Conservation (phyloP, 139 green algal species). For the Chlamydomonas asymmetrica region DNA sequence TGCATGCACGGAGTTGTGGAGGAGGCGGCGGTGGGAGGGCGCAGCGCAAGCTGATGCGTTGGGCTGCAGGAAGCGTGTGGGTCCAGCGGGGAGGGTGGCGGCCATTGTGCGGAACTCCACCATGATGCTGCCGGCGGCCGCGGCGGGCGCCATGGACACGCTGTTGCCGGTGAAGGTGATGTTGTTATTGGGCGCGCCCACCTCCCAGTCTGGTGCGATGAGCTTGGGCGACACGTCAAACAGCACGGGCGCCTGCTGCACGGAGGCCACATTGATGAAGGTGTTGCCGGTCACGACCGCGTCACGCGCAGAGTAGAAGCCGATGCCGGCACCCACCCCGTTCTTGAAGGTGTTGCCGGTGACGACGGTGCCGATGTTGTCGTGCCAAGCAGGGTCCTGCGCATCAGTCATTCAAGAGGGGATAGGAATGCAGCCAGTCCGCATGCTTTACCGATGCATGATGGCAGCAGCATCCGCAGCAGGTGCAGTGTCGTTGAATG, state of each 20-base stretch:
- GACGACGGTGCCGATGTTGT: neutral
- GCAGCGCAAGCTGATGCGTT: neutral
- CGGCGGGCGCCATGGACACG: neutral
- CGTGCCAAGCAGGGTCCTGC: neutral
- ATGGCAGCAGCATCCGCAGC: too few species aligned
- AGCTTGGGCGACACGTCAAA: conserved; percentile 1
- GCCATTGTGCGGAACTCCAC: neutral
- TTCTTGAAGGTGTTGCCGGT: neutral
- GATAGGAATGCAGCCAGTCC: too few species aligned
- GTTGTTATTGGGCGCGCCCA: neutral
- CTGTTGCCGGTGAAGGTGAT: conserved; percentile 5
- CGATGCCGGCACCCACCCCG: neutral
- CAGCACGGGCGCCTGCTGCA: neutral
- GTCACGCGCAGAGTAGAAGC: neutral
- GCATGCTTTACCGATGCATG: too few species aligned
- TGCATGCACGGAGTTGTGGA: neutral
- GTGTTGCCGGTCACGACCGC: neutral
- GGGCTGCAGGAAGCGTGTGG: neutral
- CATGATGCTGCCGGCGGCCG: neutral
- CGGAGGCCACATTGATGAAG: neutral
- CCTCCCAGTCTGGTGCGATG: neutral
- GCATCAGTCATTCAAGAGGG: too few species aligned
- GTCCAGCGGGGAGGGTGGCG: neutral
- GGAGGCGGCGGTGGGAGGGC: too few species aligned
- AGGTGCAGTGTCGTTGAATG: too few species aligned